Evolutionary conservation across 2,329 filamentous ascomycete species (phyloP), one percentile per base, ranked within the genome.

Genomic region (Fusarium setosum): DNA sequence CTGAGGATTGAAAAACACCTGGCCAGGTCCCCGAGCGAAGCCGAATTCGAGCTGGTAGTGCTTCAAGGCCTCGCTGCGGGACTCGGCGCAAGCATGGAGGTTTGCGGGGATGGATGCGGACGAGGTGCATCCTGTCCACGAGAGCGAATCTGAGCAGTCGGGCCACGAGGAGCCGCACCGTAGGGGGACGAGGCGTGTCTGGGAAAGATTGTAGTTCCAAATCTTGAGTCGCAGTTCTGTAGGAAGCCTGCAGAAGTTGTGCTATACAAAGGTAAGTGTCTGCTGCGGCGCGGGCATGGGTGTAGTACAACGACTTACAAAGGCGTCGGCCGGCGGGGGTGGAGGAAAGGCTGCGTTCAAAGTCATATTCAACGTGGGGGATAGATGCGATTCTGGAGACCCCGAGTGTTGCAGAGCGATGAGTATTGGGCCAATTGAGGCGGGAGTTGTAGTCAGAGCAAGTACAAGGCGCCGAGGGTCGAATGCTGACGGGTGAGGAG

Each of bases 181-280:
- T 26, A 84, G 72, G 2, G 81, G 76, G 23, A 85, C 79, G 47
- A 85, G 73, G 29, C 83, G 81, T 11, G 78, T 72, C 13, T 72
- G 68, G 1, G 81, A 80, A 17, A 83, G 72, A 65, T 77, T 83
- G 64, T 80, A 75, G 37, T 74, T 74, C 83, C 83, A 85, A 47
- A 85, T 82, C 55, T 77, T 80, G 21, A 84, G 72, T 11, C 83
- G 81, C 15, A 85, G 73, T 65, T 85, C 83, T 12, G 77, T 68
- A 2, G 83, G 83, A 1, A 85, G 80, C 38, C 69, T 71, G 17
- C 75, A 60, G 62, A 85, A 85, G 47, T 74, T 67, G 42, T 73
- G 76, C 83, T 85, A 18, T 29, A 13, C 10, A 26, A 40, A 56
- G 41, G 54, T 67, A 37, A 68, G 68, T 17, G 18, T 47, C 15